These are phyloP conservation scores for Carex pumila DNA, from an alignment of 176 grass and related monocot species.

Conservation along the genomic window DNA sequence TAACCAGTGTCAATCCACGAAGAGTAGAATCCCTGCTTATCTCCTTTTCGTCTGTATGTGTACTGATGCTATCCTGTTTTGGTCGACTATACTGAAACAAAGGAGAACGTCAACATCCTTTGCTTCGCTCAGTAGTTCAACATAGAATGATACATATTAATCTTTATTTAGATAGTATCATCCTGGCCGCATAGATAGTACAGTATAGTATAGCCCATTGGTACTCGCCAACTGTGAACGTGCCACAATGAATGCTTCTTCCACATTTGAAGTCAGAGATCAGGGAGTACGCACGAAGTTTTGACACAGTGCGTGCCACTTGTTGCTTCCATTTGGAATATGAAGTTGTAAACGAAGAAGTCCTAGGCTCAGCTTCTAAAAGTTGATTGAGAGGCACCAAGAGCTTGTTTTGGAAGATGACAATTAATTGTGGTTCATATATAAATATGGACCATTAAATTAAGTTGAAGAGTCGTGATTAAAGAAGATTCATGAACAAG, in stretches of 20 bases:
- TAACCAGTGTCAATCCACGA: too few relatives aligned
- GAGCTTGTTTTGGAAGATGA: too few relatives aligned
- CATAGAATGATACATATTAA: too few relatives aligned
- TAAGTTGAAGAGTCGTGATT: too few relatives aligned
- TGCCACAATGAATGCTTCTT: background rate
- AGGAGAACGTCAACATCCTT: too few relatives aligned
- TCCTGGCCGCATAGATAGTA: background rate
- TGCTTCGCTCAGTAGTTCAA: background rate
- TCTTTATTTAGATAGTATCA: too few relatives aligned
- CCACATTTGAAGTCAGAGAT: background rate
- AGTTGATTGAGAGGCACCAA: too few relatives aligned
- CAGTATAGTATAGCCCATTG: background rate
- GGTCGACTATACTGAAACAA: background rate
- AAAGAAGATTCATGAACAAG: too few relatives aligned
- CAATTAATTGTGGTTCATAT: too few relatives aligned
- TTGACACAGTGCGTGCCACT: background rate
- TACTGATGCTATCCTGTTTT: background rate
- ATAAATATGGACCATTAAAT: too few relatives aligned
- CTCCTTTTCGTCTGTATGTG: background rate
- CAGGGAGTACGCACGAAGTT: background rate
- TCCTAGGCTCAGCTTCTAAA: background rate
- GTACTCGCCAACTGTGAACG: background rate
- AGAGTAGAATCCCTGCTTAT: background rate
- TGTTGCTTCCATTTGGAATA: too few relatives aligned
- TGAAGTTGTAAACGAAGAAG: background rate